Evolutionary conservation across 768 basidiomycete species (phyloP), one percentile per base, ranked within the genome.

Genomic region (Phylloporus arenicola): DNA sequence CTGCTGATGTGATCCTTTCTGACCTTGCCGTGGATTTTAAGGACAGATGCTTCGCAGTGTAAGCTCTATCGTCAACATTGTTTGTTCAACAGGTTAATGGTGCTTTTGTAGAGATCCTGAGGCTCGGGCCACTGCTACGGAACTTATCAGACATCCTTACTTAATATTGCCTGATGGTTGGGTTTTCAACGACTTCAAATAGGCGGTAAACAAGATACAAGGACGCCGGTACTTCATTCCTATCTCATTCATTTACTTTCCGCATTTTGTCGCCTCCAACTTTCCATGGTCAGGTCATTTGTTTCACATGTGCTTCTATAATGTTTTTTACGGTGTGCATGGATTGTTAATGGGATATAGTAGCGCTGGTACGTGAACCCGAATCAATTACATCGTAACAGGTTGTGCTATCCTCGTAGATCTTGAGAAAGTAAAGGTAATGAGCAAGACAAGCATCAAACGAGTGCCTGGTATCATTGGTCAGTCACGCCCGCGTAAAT

Each of bases 41-140:
- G 58, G 74, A 75, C 45, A 83, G 82, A 62, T 97, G 96, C 69
- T 92, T 98, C 63, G 86, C 90, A 4, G 84, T 91, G 91, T 91
- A 64, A 58, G 87, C 69, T 41, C 22, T 30, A 27, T 27, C 39
- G n/a, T 34, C 22, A 10, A 25, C 17, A 14, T 30, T 19, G 30
- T 9, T 20, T 6, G 3, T 44, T 35, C 24, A 50, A 27, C 19
- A 17, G 45, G 38, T 47, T 59, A 4, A 62, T 16, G 10, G 8
- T 16, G 0, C 25, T 30, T 40, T 48, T 51, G 19, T 52, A 91
- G 88, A 54, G 83, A 93, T 62, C 92, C 92, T 9, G 82, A 87
- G 47, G 81, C 89, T 56, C 84, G 93, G 31, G 88, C 92, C 3
- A 81, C 73, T 24, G 87, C 92, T 30, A 73, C 81, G 31, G 89